phyloP scores from a whole-genome alignment of 2,329 filamentous ascomycete genomes.

The Podosphaera aphanis region DNA sequence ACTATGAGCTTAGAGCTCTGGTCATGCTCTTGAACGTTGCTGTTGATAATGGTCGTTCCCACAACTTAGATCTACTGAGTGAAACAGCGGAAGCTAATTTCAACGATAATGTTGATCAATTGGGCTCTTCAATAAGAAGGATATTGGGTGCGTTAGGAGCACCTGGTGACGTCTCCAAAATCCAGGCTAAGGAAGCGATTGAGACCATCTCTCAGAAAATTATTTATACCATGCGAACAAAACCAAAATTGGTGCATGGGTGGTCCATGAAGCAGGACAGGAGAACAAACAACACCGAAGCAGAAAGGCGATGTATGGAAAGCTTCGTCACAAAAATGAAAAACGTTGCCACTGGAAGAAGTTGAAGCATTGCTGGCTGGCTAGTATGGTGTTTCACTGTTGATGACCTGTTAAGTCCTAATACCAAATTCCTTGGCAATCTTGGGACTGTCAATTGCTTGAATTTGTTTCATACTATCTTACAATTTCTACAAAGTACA shows the following conservation, averaged over 20 bases:
- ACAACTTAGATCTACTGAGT: conserved; percentile 13
- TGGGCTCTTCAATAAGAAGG: conserved; percentile 34
- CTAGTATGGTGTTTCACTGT: neutral
- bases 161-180: conserved; percentile 43
- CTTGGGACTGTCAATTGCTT: neutral
- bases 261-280: conserved; percentile 22
- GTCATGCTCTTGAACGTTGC: conserved; percentile 49
- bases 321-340: conserved; percentile 9
- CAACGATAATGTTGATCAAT: conserved; percentile 45
- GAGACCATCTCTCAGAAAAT: conserved; percentile 56
- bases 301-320: conserved; percentile 11
- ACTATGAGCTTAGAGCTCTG: conserved; percentile 39
- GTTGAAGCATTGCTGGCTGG: neutral
- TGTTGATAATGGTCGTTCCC: conserved; percentile 36
- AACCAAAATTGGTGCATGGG: conserved; percentile 39
- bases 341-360: neutral
- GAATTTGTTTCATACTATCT: conserved; percentile 16
- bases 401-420: neutral
- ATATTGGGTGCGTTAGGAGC: conserved; percentile 44
- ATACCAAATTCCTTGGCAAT: neutral
- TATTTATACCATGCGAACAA: conserved; percentile 43
- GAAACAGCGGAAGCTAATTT: conserved; percentile 27
- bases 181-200: conserved; percentile 53
- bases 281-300: conserved; percentile 18
- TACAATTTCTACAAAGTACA: conserved; percentile 9